Base-by-base conservation (phyloP, 2,329 filamentous ascomycete species). In the Bretziella fagacearum region DNA sequence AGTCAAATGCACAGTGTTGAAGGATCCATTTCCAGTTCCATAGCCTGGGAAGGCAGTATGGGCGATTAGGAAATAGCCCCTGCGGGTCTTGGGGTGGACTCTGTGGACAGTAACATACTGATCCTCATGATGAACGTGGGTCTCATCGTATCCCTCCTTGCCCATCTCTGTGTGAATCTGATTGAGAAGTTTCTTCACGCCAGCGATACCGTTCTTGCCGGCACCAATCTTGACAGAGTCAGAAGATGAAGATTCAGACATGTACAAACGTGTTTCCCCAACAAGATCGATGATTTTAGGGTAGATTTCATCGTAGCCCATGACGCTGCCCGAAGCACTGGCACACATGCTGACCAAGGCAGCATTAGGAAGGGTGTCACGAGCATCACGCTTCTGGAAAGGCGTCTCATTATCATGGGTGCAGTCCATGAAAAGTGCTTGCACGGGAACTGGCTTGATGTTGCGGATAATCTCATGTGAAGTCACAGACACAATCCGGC, bases 341-440 rank as follows among this genome's bases (percentile, higher is more conserved):
- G 86, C 79, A 61, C 93, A 98, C 87, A 98, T 95, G 58, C 80
- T 82, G 30, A 96, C 89, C 3, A 98, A 70, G 4, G 91, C 91
- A 43, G 89, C 87, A 57, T 93, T 96, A 6, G 93, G 84, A 7
- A 98, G 70, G 0, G 91, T 96, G 59, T 98, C 93, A 51, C 86
- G 77, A 44, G 87, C 87, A 60, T 95, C 87, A 33, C 93, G 75
- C 63, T 95, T 95, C 62, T 98, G 89, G 1, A 89, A 84, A 0
- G 91, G 91, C 2, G 85, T 82, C 64, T 98, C 89, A 56, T 98
- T 98, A 64, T 98, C 91, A 61, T 98, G 91, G 0, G 93, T 98
- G 62, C 93, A 98, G 60, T 98, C 93, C 86, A 96, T 96, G 63
- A 98, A 95, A 1, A 98, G 67, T 1, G 89, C 91, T 54, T 94